phyloP scores from a whole-genome alignment of 805 yeast species.

The Candida yuanshanica region DNA sequence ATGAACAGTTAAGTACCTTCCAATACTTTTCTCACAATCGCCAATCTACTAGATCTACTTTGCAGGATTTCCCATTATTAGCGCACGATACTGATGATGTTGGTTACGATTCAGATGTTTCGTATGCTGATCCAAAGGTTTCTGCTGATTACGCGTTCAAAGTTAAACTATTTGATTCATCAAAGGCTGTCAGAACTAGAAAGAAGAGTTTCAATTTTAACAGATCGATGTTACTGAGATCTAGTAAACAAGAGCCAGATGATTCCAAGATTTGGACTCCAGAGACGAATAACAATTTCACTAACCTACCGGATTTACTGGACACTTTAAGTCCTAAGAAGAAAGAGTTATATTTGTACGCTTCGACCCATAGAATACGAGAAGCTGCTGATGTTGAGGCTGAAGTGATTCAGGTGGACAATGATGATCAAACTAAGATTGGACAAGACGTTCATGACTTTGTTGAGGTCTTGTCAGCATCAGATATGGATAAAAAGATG shows the following conservation, averaged over 20 bases:
- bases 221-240: not conserved
- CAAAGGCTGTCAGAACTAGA: constrained; percentile 17
- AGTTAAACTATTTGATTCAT: constrained; percentile 34
- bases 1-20: constrained; percentile 43
- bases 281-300: constrained; percentile 32
- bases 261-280: constrained; percentile 40
- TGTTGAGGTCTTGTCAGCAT: not conserved
- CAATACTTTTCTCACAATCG: constrained; percentile 27
- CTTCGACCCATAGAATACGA: no score
- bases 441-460: not conserved
- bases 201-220: constrained; percentile 12
- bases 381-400: constrained; percentile 1
- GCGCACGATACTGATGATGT: constrained; percentile 12
- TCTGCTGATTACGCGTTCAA: constrained; percentile 45
- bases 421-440: no score
- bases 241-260: not conserved
- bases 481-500: not conserved
- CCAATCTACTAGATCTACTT: constrained; percentile 7
- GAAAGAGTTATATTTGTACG: constrained; percentile 27
- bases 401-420: not conserved
- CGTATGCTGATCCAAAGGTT: constrained; percentile 47
- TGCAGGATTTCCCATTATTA: constrained; percentile 33
- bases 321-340: constrained; percentile 27
- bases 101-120: constrained; percentile 38
- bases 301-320: constrained; percentile 33